A percentile compares a stretch with the other conserved stretches of the same genome.
Conservation (phyloP, 1,139 yeast genomes). For the Maudiozyma humilis region DNA sequence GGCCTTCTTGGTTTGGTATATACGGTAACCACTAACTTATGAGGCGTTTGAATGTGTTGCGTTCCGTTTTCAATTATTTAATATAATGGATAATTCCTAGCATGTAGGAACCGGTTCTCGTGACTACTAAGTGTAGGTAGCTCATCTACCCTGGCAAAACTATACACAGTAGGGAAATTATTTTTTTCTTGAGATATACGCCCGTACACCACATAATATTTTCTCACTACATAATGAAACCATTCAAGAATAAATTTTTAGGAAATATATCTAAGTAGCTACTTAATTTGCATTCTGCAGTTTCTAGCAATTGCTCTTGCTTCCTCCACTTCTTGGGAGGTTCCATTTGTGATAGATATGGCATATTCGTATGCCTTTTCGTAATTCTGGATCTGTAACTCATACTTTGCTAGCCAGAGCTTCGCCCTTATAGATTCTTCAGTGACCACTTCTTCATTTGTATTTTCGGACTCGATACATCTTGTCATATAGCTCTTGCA, state of each 20-base stretch:
- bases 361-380: constrained; percentile 70
- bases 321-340: constrained; percentile 81
- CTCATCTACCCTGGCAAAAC: background rate
- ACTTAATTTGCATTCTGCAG: constrained; percentile 33
- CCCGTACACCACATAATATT: constrained; percentile 4
- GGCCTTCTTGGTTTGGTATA: no score
- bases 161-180: background rate
- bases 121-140: background rate
- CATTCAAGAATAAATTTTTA: no score
- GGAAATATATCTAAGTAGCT: no score
- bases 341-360: constrained; percentile 63
- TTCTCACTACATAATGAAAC: no score
- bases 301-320: constrained; percentile 79
- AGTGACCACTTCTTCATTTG: constrained; percentile 51
- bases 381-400: constrained; percentile 49
- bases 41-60: no score
- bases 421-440: constrained; percentile 79
- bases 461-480: constrained; percentile 51
- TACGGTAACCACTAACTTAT: no score
- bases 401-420: constrained; percentile 77
- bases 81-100: no score
- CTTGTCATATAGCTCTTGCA: constrained; percentile 62
- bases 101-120: no score
- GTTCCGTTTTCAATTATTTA: no score
- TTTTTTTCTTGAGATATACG: background rate